Percentiles rank a stretch among this genome's conserved stretches.
Evolutionary conservation across 179 eudicot species (phyloP).

Genomic region (Kewa caespitosa): DNA sequence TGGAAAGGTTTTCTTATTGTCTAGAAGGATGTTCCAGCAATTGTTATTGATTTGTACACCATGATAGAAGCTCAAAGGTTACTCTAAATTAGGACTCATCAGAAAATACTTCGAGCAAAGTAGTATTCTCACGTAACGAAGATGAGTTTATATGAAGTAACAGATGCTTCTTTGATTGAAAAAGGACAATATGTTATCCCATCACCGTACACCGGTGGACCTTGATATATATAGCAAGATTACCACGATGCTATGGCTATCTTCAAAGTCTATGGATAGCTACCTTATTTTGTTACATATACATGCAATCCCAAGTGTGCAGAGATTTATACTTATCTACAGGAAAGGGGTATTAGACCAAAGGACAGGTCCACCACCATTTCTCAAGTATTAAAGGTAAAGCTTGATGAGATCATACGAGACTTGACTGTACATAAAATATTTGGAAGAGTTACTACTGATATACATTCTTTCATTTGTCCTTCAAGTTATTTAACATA

Average conservation of each 20-base stretch:
- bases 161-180: no score
- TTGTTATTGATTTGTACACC: no score
- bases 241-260: not conserved
- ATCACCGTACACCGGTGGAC: no score
- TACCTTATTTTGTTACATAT: not conserved
- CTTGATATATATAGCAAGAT: no score
- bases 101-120: no score
- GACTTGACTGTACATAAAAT: not conserved
- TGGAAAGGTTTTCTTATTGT: no score
- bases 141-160: no score
- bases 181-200: no score
- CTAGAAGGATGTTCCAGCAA: no score
- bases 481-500: not conserved
- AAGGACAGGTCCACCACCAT: not conserved
- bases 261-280: not conserved
- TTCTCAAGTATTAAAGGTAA: not conserved
- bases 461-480: not conserved
- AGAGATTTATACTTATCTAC: not conserved
- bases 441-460: not conserved
- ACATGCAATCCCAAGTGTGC: not conserved
- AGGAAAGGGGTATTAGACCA: not conserved
- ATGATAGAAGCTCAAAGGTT: no score
- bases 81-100: no score
- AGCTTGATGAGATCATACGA: not conserved
- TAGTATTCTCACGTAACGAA: no score